Conservation (phyloP, 768 basidiomycete genomes). For the Wakefieldia striispora region DNA sequence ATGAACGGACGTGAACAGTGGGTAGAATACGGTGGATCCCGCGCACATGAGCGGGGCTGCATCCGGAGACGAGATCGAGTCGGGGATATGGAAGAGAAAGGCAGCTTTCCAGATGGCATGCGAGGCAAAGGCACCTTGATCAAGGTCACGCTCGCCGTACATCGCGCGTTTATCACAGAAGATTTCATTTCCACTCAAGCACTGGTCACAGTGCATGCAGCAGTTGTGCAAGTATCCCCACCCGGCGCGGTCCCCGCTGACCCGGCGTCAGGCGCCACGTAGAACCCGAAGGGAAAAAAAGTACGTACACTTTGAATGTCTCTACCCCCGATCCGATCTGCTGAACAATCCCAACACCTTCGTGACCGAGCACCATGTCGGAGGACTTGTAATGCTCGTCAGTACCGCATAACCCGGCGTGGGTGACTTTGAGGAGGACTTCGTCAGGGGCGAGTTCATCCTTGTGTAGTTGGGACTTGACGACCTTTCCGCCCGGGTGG, state of each 20-base stretch:
- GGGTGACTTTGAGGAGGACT: slow-evolving; percentile 33
- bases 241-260: slow-evolving; percentile 36
- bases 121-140: slow-evolving; percentile 38
- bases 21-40: slow-evolving; percentile 34
- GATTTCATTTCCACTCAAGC: slow-evolving; percentile 33
- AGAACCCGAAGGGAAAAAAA: no score
- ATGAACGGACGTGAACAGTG: slow-evolving; percentile 24
- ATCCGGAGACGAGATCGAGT: slow-evolving; percentile 24
- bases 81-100: slow-evolving; percentile 37
- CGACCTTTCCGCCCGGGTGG: slow-evolving; percentile 14
- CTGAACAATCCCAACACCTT: slow-evolving; percentile 37
- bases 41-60: slow-evolving; percentile 39
- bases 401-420: slow-evolving; percentile 38
- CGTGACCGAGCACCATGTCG: slow-evolving; percentile 41
- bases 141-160: slow-evolving; percentile 25
- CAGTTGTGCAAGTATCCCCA: slow-evolving; percentile 35
- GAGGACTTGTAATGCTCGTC: slow-evolving; percentile 29
- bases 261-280: no score
- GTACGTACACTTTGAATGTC: slow-evolving; percentile 34
- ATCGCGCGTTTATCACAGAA: slow-evolving; percentile 24
- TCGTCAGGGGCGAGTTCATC: slow-evolving; percentile 24
- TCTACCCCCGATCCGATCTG: slow-evolving; percentile 30
- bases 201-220: slow-evolving; percentile 35
- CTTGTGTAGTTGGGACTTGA: slow-evolving; percentile 15
- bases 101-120: slow-evolving; percentile 35